A percentile compares a stretch with the other conserved stretches of the same genome.
Conservation (phyloP, 2,329 filamentous ascomycete genomes). For the Diaporthe citri region DNA sequence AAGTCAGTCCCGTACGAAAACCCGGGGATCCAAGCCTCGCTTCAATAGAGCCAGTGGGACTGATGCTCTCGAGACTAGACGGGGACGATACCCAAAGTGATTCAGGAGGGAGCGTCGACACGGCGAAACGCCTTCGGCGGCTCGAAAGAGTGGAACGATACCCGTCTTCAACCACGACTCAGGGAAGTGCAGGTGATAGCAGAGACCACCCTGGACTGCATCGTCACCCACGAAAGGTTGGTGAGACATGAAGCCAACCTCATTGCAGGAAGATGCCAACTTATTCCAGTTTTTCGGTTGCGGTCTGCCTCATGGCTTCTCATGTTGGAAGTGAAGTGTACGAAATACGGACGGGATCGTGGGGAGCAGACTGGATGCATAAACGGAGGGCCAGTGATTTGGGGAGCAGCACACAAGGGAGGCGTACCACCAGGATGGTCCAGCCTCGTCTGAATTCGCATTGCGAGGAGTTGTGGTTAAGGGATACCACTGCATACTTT, state of each 20-base stretch:
- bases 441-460: slow-evolving; percentile 19
- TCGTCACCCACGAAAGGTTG: slow-evolving; percentile 14
- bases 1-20: background rate
- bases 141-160: background rate
- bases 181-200: background rate
- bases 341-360: background rate
- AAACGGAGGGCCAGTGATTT: background rate
- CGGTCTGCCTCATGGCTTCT: slow-evolving; percentile 26
- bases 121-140: background rate
- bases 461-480: slow-evolving; percentile 33
- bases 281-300: slow-evolving; percentile 4
- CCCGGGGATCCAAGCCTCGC: background rate
- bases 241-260: slow-evolving; percentile 3
- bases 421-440: background rate
- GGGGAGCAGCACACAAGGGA: background rate
- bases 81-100: slow-evolving; percentile 9
- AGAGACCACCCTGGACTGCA: background rate
- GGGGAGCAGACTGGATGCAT: background rate
- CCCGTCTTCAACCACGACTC: background rate
- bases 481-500: slow-evolving; percentile 33
- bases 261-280: background rate
- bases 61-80: slow-evolving; percentile 27
- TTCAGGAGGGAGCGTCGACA: background rate
- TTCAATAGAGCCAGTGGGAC: background rate
- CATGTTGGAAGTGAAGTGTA: slow-evolving; percentile 34